Evolutionary conservation across 192 early-diverging fungal species (phyloP).

Genomic region (Thoreauomyces humboldtii): DNA sequence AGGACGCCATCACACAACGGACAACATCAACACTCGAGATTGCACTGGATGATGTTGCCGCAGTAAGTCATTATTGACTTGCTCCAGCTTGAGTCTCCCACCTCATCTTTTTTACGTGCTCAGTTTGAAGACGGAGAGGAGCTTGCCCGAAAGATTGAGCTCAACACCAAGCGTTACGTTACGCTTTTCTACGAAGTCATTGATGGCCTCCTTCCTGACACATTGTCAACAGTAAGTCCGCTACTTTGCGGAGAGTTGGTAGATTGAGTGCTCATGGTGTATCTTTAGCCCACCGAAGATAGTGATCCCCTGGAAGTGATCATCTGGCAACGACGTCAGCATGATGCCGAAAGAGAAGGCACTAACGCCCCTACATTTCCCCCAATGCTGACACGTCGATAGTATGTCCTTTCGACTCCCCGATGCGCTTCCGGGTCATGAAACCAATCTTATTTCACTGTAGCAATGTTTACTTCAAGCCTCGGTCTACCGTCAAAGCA

Average conservation of each 20-base stretch:
- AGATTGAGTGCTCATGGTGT: background rate
- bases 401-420: constrained; percentile 50
- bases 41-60: constrained; percentile 47
- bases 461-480: constrained; percentile 79
- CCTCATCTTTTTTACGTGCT: background rate
- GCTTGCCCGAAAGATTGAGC: constrained; percentile 62
- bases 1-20: constrained; percentile 37
- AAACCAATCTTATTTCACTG: background rate
- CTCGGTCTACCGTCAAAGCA: constrained; percentile 56
- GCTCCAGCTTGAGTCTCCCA: background rate
- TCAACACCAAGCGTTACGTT: constrained; percentile 85
- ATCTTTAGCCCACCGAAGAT: constrained; percentile 44
- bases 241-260: background rate
- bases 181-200: constrained; percentile 75
- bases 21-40: constrained; percentile 33
- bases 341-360: constrained; percentile 26
- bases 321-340: constrained; percentile 76
- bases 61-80: constrained; percentile 9
- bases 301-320: constrained; percentile 88
- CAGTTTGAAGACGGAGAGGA: constrained; percentile 38
- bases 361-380: constrained; percentile 61
- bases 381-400: constrained; percentile 78
- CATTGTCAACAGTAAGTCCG: constrained; percentile 28
- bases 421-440: background rate
- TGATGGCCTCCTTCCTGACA: constrained; percentile 59